These are phyloP conservation scores for Physocladia obscura DNA, from an alignment of 192 early-diverging fungal species.

Conservation along the genomic window DNA sequence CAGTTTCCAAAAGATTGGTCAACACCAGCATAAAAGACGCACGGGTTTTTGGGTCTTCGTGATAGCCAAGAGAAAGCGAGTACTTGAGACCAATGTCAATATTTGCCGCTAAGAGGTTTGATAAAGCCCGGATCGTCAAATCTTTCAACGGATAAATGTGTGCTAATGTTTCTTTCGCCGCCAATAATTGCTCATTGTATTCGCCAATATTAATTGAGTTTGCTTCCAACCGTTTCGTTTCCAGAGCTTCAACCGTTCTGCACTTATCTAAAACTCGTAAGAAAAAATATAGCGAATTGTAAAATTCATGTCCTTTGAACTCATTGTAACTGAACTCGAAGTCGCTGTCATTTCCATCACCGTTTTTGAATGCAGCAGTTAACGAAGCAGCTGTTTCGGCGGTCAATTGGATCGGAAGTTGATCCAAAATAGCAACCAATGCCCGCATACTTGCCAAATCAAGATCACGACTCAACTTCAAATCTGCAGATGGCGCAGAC, in stretches of 20 bases:
- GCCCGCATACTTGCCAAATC: constrained; percentile 79
- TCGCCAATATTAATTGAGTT: constrained; percentile 12
- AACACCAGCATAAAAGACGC: constrained; percentile 91
- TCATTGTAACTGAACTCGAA: constrained; percentile 36
- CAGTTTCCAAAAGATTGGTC: constrained; percentile 85
- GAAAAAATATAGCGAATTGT: constrained; percentile 76
- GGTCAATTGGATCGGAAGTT: constrained; percentile 69
- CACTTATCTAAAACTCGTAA: constrained; percentile 70
- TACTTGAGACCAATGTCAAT: constrained; percentile 89
- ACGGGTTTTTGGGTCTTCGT: constrained; percentile 85
- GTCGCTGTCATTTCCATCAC: constrained; percentile 15
- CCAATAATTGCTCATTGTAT: constrained; percentile 20
- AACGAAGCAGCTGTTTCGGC: constrained; percentile 12
- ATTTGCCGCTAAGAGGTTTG: constrained; percentile 88
- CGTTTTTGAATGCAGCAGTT: neutral
- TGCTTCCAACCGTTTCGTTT: constrained; percentile 11
- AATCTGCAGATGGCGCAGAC: neutral
- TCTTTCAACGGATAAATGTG: constrained; percentile 74
- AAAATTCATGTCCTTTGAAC: constrained; percentile 67
- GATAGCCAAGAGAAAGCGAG: constrained; percentile 85
- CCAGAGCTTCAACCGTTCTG: constrained; percentile 53
- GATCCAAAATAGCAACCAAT: constrained; percentile 64
- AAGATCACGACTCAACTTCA: constrained; percentile 70
- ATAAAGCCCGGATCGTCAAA: constrained; percentile 83
- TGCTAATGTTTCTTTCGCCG: constrained; percentile 59